Evolutionary conservation across 164 flowering plant species (phyloP), one percentile per base, ranked within the genome.

Genomic region (Cinnamomum chago): DNA sequence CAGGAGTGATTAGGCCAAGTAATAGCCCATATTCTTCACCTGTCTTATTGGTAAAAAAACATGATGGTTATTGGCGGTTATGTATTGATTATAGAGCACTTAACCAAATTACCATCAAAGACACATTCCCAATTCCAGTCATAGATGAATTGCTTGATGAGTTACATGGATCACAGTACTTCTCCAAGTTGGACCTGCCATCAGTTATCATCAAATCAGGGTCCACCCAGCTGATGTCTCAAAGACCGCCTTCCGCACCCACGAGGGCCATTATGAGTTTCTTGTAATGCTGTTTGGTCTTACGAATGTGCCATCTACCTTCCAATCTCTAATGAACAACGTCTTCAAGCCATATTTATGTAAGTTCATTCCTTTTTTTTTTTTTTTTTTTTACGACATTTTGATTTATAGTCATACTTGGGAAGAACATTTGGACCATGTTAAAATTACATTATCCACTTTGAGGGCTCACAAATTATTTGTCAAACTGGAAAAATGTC

Each of bases 241-340:
- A 5, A 77, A 77, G 11, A 82, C 76, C 2, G 33, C 67, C 1
- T 82, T 79, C 25, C 7, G 24, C 24, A 74, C 78, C 4, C 80
- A 77, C 23, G 5, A 51, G 0, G 76, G 84, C 1, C 80, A 76
- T 60, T 82, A 73, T 23, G 71, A 81, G 25, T 73, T 76, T 47
- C 17, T 73, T 1, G 77, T 76, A 5, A 76, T 81, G 78, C 72
- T 82, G 1, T 82, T 76, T 25, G 78, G 80, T 20, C 68, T 79
- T 3, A 60, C 72, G 7, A 82, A 82, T 50, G 73, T 80, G 0
- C 78, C 79, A 4, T 27, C 71, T 10, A 68, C 76, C 2, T 76
- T 74, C 55, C 74, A n/a, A n/a, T n/a, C n/a, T n/a, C n/a, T n/a
- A n/a, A n/a, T n/a, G n/a, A n/a, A n/a, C n/a, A n/a, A n/a, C n/a